phyloP scores from a whole-genome alignment of 306 rosid species.

The Crataegus laevigata region DNA sequence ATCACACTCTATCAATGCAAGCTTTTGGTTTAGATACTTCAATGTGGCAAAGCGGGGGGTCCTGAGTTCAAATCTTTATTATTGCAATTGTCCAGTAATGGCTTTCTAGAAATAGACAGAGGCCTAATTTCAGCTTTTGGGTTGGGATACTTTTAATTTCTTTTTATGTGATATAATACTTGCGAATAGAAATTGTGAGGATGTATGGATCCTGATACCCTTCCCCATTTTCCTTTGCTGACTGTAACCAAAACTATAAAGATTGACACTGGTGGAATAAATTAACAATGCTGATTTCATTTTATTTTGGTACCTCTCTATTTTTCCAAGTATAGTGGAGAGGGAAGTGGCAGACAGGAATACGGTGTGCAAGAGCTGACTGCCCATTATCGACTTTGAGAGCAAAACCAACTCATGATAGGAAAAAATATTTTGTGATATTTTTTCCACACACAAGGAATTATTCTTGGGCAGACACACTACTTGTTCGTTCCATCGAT shows the following conservation, averaged over 20 bases:
- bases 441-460: conserved; percentile 87
- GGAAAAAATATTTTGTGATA: conserved; percentile 85
- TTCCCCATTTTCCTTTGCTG: background rate
- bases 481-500: conserved; percentile 65
- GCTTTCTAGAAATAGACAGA: background rate
- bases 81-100: background rate
- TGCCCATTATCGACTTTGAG: conserved; percentile 89
- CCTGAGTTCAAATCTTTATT: background rate
- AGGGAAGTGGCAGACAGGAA: conserved; percentile 98
- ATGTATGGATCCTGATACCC: background rate
- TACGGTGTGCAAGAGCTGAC: conserved; percentile 90
- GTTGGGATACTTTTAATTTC: background rate
- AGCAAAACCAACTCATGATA: conserved; percentile 93
- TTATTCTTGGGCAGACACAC: conserved; percentile 93
- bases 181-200: background rate
- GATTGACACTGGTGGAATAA: background rate
- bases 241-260: background rate
- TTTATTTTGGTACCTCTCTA: conserved; percentile 12
- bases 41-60: background rate
- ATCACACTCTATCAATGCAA: background rate
- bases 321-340: conserved; percentile 70
- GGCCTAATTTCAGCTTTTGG: background rate
- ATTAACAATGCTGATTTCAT: conserved; percentile 16
- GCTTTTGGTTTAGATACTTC: background rate
- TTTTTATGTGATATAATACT: background rate